These are phyloP conservation scores for Paraglomus occultum DNA, from an alignment of 192 early-diverging fungal genomes.

Conservation along the genomic window DNA sequence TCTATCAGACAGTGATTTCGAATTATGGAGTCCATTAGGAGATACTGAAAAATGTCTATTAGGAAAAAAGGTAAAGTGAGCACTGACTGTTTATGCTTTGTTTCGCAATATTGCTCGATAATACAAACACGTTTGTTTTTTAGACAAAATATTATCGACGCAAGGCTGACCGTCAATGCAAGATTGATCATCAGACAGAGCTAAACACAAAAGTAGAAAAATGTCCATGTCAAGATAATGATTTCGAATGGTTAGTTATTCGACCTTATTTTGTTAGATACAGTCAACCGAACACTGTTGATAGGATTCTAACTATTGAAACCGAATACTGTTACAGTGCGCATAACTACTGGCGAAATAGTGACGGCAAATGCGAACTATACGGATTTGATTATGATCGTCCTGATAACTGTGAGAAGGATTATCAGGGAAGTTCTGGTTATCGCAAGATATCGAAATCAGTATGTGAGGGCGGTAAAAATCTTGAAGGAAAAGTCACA, in stretches of 20 bases:
- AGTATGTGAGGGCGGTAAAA: conserved; percentile 71
- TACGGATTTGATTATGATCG: conserved; percentile 74
- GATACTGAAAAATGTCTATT: conserved; percentile 64
- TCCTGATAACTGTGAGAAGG: conserved; percentile 65
- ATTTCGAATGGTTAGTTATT: conserved; percentile 78
- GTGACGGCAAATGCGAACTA: conserved; percentile 61
- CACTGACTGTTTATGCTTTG: not conserved
- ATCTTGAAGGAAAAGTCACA: conserved; percentile 59
- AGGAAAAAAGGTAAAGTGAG: conserved; percentile 45
- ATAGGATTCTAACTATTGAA: not conserved
- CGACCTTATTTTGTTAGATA: not conserved
- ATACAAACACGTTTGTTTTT: not conserved
- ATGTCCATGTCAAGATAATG: conserved; percentile 74
- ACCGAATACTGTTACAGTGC: conserved; percentile 42
- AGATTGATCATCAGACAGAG: conserved; percentile 60
- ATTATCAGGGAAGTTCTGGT: conserved; percentile 74
- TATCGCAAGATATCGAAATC: conserved; percentile 76
- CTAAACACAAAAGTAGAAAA: conserved; percentile 45
- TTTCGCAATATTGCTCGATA: conserved; percentile 5
- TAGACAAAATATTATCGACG: conserved; percentile 73
- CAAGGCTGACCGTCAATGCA: conserved; percentile 65
- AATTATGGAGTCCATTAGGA: conserved; percentile 75
- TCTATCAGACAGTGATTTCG: conserved; percentile 65
- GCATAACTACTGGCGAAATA: conserved; percentile 75
- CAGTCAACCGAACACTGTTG: not conserved